Evolutionary conservation across 2,329 filamentous ascomycete species (phyloP), one percentile per base, ranked within the genome.

Genomic region (Westerdykella aurantiaca): DNA sequence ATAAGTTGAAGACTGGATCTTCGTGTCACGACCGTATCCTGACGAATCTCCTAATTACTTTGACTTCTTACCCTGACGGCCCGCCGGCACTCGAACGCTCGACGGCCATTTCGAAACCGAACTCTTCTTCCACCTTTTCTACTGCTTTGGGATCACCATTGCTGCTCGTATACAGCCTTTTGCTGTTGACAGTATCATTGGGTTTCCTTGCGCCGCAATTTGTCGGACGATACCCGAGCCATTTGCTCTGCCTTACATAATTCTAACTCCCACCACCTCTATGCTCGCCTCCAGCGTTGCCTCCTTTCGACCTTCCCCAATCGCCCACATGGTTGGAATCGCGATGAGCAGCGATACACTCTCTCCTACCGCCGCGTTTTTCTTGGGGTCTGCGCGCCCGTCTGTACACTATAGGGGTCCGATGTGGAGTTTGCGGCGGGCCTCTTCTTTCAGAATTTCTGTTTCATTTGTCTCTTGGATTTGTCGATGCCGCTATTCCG

Each of bases 1-100:
- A 54, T 76, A 66, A 51, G 43, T 37, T 34, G 46, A 44, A 55
- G 53, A 51, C 57, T 61, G 60, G 56, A 34, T 60, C 52, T 53
- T 55, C 43, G 33, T 44, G 41, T 58, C 46, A 63, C 41, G 59
- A 62, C 56, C 50, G 37, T 49, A 49, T 52, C 41, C 60, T 51
- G 56, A 63, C 52, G 40, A 51, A 13, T 58, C 54, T 58, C 48
- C 45, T 50, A 56, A 45, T n/a, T 44, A 37, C 45, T 39, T 50
- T 51, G 43, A 42, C 42, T 50, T 51, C 45, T 43, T 14, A 29
- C 37, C 16, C 17, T 14, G 17, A 38, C 3, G 17, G 37, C 33
- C 33, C 3, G 25, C 10, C 25, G 25, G 7, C 25, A 29, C 25
- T 25, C 25, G 11, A 29, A 29, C 9, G 25, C 25, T 29, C 25